phyloP scores from a whole-genome alignment of 805 yeast species.

The Pichia heedii region DNA sequence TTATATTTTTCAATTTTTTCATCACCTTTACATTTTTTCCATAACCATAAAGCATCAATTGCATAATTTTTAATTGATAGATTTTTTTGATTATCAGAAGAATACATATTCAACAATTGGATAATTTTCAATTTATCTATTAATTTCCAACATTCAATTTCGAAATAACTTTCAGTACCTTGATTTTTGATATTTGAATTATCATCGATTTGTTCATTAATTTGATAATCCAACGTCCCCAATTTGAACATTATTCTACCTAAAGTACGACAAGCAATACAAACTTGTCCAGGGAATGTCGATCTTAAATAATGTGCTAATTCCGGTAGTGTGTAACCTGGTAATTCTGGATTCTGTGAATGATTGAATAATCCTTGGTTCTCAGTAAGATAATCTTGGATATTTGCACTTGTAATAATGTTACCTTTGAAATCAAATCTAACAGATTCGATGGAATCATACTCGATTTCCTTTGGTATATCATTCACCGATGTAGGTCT shows the following conservation, averaged over 20 bases:
- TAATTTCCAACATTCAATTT: constrained; percentile 59
- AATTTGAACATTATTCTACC: constrained; percentile 83
- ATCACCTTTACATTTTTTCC: constrained; percentile 52
- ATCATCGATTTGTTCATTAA: constrained; percentile 29
- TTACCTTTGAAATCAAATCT: constrained; percentile 87
- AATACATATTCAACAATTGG: constrained; percentile 57
- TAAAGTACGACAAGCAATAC: constrained; percentile 75
- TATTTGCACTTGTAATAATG: constrained; percentile 38
- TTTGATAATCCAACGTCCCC: constrained; percentile 46
- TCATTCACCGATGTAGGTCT: constrained; percentile 42
- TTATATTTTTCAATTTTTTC: constrained; percentile 15
- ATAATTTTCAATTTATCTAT: constrained; percentile 53
- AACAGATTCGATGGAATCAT: constrained; percentile 54
- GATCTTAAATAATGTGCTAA: constrained; percentile 73
- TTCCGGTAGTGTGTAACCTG: constrained; percentile 87
- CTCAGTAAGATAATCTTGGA: constrained; percentile 9
- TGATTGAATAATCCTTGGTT: constrained; percentile 82
- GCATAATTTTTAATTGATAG: constrained; percentile 76
- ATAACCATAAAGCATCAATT: constrained; percentile 83
- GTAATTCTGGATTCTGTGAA: constrained; percentile 75
- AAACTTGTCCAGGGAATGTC: constrained; percentile 73
- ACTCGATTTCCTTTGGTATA: constrained; percentile 30
- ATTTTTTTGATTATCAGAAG: constrained; percentile 54
- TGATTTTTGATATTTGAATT: constrained; percentile 11
- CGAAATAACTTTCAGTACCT: constrained; percentile 35